phyloP scores from a whole-genome alignment of 345 rosid species.

The Lagerstroemia speciosa region DNA sequence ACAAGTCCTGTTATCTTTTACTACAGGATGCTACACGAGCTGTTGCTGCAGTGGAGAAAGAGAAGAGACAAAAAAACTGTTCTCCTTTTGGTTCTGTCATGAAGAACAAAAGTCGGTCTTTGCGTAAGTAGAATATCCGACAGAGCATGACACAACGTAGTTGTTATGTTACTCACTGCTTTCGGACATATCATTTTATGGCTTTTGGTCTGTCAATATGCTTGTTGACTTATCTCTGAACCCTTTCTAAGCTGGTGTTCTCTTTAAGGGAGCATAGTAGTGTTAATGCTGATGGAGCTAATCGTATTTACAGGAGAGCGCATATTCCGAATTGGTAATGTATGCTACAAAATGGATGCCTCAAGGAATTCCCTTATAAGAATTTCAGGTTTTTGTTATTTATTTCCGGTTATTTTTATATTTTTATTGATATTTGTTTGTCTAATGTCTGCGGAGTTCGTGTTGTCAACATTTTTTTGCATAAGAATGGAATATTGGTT shows the following conservation, averaged over 20 bases:
- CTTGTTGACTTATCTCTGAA: not conserved
- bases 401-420: not conserved
- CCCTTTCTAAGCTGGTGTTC: not conserved
- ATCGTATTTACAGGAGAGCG: conserved; percentile 48
- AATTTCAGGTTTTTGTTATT: conserved; percentile 18
- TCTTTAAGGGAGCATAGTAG: not conserved
- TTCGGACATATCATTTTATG: not conserved
- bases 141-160: not conserved
- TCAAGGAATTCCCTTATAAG: conserved; percentile 87
- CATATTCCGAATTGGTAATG: conserved; percentile 72
- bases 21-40: conserved; percentile 84
- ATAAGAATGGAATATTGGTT: not conserved
- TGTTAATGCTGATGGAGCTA: conserved; percentile 7
- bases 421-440: not conserved
- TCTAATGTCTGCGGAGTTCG: not conserved
- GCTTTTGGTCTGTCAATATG: not conserved
- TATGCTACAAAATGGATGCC: conserved; percentile 86
- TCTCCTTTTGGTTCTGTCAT: conserved; percentile 24
- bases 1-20: conserved; percentile 4
- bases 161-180: not conserved
- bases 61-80: conserved; percentile 54
- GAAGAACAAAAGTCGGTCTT: conserved; percentile 32
- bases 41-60: conserved; percentile 70
- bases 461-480: not conserved
- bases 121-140: conserved; percentile 28